Evolutionary conservation across 2,329 filamentous ascomycete species (phyloP), one percentile per base, ranked within the genome.

Genomic region (Ophiostoma sp.): DNA sequence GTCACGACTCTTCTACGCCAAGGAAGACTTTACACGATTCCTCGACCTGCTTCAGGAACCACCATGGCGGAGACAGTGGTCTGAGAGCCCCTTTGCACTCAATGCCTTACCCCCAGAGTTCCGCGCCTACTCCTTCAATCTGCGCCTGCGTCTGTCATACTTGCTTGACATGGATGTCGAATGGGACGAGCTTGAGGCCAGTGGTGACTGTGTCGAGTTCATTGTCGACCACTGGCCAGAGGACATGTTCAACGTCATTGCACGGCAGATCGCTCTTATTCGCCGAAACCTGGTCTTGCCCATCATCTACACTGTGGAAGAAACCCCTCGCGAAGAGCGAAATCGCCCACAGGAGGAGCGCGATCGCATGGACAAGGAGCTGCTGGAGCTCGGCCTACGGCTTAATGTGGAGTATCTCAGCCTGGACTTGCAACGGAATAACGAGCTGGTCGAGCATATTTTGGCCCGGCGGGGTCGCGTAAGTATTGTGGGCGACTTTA

Each of bases 331-430:
- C 36, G 79, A 78, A 52, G 79, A 81, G 72, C 76, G 78, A n/a
- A 75, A 75, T 52, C 75, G 79, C 44, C 55, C 76, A 2, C 72
- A 74, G 3, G 77, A 78, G 12, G 79, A 81, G 70, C 78, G 76
- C 68, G 75, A 80, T 67, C 66, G 75, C 6, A 75, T 79, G 66
- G 89, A 89, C 73, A 76, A 85, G 14, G 81, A 84, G 67, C 77
- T 90, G 41, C 79, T 89, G 36, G 81, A 85, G 55, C 85, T 89
- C 70, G 88, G 87, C 5, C 77, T 90, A 36, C 84, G 88, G 14
- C 80, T 91, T 62, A 87, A 84, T 1, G 86, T 89, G 2, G 88
- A 90, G 67, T 91, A 87, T 72, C 74, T 87, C 66, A 86, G 85
- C 45, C 77, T 91, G 5, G 87, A 91, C 74, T 76, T 91, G 16